Evolutionary conservation across 495 filamentous ascomycete species (phyloP).

Genomic region (Friedmanniomyces endolithicus): DNA sequence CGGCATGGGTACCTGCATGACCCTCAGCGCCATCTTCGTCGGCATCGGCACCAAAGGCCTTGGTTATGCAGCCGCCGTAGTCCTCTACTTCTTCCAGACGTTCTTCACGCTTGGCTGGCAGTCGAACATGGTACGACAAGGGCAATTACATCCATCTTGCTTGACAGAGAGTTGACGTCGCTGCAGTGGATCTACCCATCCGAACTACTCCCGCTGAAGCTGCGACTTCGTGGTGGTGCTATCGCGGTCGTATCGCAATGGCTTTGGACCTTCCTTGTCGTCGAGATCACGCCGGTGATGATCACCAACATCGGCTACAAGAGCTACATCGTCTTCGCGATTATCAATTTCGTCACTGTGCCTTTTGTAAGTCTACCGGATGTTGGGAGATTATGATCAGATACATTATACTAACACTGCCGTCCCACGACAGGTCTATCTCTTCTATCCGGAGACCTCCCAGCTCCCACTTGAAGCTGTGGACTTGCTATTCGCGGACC

Average conservation of each 20-base stretch:
- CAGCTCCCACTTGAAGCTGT: slow-evolving; percentile 16
- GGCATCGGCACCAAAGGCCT: slow-evolving; percentile 16
- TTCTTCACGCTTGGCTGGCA: slow-evolving; percentile 22
- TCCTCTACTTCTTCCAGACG: slow-evolving; percentile 17
- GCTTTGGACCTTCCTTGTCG: slow-evolving; percentile 17
- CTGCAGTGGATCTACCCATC: slow-evolving; percentile 7
- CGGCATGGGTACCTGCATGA: slow-evolving; percentile 18
- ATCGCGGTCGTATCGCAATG: slow-evolving; percentile 15
- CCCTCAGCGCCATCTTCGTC: slow-evolving; percentile 14
- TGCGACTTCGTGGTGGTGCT: slow-evolving; percentile 14
- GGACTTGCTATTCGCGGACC: slow-evolving; percentile 17
- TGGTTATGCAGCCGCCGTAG: slow-evolving; percentile 16
- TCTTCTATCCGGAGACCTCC: slow-evolving; percentile 9
- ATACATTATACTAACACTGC: background rate
- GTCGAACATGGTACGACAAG: slow-evolving; percentile 11
- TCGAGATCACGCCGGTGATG: slow-evolving; percentile 18
- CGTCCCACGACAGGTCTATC: slow-evolving; percentile 1
- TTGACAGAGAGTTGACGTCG: background rate
- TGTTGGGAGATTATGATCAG: background rate
- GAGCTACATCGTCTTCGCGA: slow-evolving; percentile 17
- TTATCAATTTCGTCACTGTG: slow-evolving; percentile 13
- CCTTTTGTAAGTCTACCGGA: slow-evolving; percentile 2
- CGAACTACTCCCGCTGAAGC: slow-evolving; percentile 14
- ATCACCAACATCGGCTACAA: slow-evolving; percentile 19
- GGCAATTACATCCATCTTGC: background rate